A percentile compares a stretch with the other conserved stretches of the same genome.
phyloP scores from a whole-genome alignment of 2,329 filamentous ascomycete genomes.

The Paecilomyces dactylethromorphus region DNA sequence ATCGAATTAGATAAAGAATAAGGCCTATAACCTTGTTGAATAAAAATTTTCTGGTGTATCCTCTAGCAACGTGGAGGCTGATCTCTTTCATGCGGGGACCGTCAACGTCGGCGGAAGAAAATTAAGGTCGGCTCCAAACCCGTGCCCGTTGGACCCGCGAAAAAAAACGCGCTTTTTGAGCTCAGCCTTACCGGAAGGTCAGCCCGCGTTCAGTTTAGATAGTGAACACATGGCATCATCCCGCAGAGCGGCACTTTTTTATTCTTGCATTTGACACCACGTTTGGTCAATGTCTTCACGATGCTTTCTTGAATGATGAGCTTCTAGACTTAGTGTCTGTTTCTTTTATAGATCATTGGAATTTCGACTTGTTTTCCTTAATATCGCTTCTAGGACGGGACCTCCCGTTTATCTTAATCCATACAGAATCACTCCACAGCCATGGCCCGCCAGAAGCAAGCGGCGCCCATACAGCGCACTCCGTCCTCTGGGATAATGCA shows the following conservation, averaged over 20 bases:
- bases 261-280: not conserved
- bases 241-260: not conserved
- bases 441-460: constrained; percentile 70
- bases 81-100: not conserved
- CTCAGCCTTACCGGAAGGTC: not conserved
- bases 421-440: not conserved
- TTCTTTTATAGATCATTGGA: not conserved
- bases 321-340: not conserved
- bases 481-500: constrained; percentile 60
- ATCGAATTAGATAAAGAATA: not conserved
- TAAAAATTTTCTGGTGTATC: not conserved
- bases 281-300: not conserved
- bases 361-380: not conserved
- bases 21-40: not conserved
- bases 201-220: not conserved
- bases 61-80: not conserved
- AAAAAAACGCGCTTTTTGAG: not conserved
- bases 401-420: not conserved
- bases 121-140: not conserved
- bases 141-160: not conserved
- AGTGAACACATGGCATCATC: constrained; percentile 8
- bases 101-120: not conserved
- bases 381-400: not conserved
- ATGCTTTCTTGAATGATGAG: not conserved
- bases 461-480: constrained; percentile 57